A percentile compares a stretch with the other conserved stretches of the same genome.
Evolutionary conservation across 257 asterid species (phyloP).

Genomic region (Solanum chaucha): DNA sequence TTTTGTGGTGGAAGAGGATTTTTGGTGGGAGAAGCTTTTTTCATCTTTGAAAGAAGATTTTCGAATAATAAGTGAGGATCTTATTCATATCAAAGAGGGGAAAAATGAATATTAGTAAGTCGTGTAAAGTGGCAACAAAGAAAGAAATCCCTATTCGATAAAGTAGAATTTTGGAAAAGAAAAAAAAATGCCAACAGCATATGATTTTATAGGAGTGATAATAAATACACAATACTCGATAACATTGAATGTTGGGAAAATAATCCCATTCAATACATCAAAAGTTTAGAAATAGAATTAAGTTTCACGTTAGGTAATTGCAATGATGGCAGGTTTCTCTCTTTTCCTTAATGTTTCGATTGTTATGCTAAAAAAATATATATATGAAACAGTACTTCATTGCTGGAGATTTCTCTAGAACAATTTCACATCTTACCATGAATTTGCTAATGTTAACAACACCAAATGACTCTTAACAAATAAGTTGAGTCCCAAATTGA

Average conservation of each 20-base stretch:
- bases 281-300: neutral
- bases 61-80: no score
- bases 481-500: neutral
- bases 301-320: neutral
- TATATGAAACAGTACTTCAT: neutral
- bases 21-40: no score
- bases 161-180: neutral
- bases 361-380: neutral
- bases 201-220: neutral
- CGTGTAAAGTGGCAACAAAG: no score
- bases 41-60: no score
- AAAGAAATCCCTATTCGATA: neutral
- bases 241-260: neutral
- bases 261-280: neutral
- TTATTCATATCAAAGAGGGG: no score
- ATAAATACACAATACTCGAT: neutral
- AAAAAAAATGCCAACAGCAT: neutral
- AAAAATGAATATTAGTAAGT: no score
- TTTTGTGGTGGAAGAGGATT: neutral
- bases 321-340: neutral
- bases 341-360: neutral
- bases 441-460: neutral
- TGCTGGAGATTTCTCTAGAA: neutral
- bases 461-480: neutral
- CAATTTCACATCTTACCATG: neutral